A percentile compares a stretch with the other conserved stretches of the same genome.
Conservation (phyloP, 306 rosid genomes). For the Betula pendula region DNA sequence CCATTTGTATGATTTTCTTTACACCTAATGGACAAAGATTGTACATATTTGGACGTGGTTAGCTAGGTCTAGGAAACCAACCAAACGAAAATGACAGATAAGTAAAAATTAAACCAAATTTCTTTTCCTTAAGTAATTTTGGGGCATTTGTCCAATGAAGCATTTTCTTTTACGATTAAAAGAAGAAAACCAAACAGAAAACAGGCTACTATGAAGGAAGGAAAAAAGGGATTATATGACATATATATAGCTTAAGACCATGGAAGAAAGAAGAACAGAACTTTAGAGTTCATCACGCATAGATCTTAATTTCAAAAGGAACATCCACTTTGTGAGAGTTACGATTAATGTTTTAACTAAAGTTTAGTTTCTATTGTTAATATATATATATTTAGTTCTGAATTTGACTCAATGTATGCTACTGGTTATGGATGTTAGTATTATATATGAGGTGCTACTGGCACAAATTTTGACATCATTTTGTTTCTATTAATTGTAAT, state of each 20-base stretch:
- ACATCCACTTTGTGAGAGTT: slow-evolving; percentile 34
- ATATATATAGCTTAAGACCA: background rate
- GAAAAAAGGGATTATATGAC: background rate
- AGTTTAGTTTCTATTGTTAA: too few species aligned
- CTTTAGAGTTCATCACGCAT: slow-evolving; percentile 74
- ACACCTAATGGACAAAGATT: slow-evolving; percentile 6
- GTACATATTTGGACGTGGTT: slow-evolving; percentile 4
- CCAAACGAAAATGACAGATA: background rate
- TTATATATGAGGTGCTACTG: too few species aligned
- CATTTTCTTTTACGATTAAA: background rate
- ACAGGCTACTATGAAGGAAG: background rate
- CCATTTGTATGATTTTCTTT: background rate
- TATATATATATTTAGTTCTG: too few species aligned
- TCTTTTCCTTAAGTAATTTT: slow-evolving; percentile 13
- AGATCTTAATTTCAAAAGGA: slow-evolving; percentile 47
- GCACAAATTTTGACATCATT: too few species aligned
- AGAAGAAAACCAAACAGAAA: background rate
- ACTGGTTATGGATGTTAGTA: too few species aligned
- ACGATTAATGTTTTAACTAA: too few species aligned
- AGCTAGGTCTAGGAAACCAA: slow-evolving; percentile 17
- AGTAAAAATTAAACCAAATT: too few species aligned
- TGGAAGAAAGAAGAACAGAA: background rate
- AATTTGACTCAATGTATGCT: too few species aligned
- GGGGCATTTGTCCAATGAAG: background rate
- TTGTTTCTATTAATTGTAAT: too few species aligned